phyloP scores from a whole-genome alignment of 2,329 filamentous ascomycete species.

The Fusarium sterilihyphosum region DNA sequence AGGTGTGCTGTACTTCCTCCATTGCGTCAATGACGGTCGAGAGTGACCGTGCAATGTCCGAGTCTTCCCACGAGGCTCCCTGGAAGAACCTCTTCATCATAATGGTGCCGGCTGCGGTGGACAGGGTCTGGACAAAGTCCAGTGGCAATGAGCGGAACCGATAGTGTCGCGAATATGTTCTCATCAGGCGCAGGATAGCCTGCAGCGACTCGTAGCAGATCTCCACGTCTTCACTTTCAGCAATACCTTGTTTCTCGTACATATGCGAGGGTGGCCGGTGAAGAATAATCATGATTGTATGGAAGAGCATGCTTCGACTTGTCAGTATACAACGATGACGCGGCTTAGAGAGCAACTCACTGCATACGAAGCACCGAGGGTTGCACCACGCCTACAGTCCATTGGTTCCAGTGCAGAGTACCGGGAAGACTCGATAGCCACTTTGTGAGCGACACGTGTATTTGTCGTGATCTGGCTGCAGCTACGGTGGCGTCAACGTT shows the following conservation, averaged over 20 bases:
- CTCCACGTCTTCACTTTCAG: conserved; percentile 57
- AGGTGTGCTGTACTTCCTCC: conserved; percentile 61
- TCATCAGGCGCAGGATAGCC: conserved; percentile 56
- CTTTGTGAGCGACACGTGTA: conserved; percentile 58
- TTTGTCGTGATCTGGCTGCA: conserved; percentile 55
- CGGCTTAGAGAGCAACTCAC: conserved; percentile 38
- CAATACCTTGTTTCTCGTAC: conserved; percentile 52
- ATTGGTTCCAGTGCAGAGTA: conserved; percentile 62
- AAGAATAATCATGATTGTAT: conserved; percentile 62
- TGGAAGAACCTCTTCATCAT: conserved; percentile 58
- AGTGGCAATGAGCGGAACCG: conserved; percentile 56
- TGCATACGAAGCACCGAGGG: conserved; percentile 59
- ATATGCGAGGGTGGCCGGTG: conserved; percentile 59
- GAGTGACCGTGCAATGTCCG: conserved; percentile 60
- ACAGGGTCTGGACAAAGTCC: conserved; percentile 60
- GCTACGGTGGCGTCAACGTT: conserved; percentile 54
- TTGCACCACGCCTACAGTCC: conserved; percentile 58
- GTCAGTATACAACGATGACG: conserved; percentile 25
- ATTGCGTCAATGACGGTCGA: conserved; percentile 61
- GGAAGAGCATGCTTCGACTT: conserved; percentile 54
- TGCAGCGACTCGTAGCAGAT: conserved; percentile 61
- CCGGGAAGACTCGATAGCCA: conserved; percentile 58
- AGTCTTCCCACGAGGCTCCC: conserved; percentile 52
- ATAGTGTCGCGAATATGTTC: conserved; percentile 56
- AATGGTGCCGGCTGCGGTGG: conserved; percentile 57